Evolutionary conservation across 2,329 filamentous ascomycete genomes (phyloP), one percentile per base, ranked within the genome.

Genomic region (Sporothrix phasma): DNA sequence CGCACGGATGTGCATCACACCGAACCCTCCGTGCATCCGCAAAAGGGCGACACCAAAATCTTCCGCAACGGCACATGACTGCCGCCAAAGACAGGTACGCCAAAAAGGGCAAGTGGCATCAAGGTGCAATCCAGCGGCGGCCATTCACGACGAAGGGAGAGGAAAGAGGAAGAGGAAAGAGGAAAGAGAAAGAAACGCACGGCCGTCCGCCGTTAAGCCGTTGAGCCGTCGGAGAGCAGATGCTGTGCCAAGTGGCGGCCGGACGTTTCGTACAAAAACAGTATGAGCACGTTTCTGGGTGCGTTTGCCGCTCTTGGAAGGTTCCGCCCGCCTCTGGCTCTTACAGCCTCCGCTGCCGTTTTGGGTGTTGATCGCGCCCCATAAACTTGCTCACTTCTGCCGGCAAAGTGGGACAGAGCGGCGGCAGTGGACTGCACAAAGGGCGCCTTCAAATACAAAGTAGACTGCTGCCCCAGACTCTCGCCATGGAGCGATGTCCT

Each of bases 301-400:
- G 39, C 15, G 17, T 15, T 43, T 43, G 39, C 15, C 39, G 39
- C 34, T 10, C 34, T 37, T 37, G 41, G 31, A 56, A 24, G 51
- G 34, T 39, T n/a, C 51, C 31, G 29, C 51, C 31, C n/a, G n/a
- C 51, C 34, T 39, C 31, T n/a, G n/a, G n/a, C 47, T 53, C 15
- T 29, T 54, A 17, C 51, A 31, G 26, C 29, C n/a, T 43, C n/a
- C 19, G 17, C 11, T 49, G 31, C 15, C 11, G 5, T 26, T 49
- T 49, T 49, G n/a, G 49, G 49, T 15, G 43, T 37, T 39, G 24
- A 15, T 46, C 34, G 53, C n/a, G 39, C 54, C 45, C 56, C 56
- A 39, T 59, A 59, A 59, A 59, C 56, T 59, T 59, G 56, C 56
- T 59, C 56, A 59, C 56, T 45, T 43, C n/a, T 31, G 19, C 37